Conservation (phyloP, 225 moss, liverwort and hornwort species). For the Antitrichia curtipendula region DNA sequence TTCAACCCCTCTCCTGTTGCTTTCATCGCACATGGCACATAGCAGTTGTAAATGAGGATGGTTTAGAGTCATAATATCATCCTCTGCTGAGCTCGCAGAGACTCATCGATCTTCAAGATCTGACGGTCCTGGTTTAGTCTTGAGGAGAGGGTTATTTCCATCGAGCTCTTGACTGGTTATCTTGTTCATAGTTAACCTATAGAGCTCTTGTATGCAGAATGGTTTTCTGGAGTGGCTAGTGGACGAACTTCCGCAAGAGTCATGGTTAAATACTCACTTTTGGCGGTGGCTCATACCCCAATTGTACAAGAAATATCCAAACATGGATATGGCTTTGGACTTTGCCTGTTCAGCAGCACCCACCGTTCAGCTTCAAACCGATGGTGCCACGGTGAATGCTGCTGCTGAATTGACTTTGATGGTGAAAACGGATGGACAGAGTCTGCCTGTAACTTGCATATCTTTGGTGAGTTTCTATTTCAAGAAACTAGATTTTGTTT, state of each 20-base stretch:
- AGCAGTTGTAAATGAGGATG: not conserved
- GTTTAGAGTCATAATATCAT: not conserved
- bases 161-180: not conserved
- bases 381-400: slow-evolving; percentile 54
- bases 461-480: slow-evolving; percentile 43
- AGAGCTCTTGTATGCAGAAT: slow-evolving; percentile 24
- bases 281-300: slow-evolving; percentile 92
- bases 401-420: slow-evolving; percentile 69
- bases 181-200: not conserved
- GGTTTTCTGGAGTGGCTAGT: slow-evolving; percentile 74
- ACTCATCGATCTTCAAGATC: not conserved
- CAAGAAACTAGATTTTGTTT: not conserved
- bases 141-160: not conserved
- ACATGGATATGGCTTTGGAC: slow-evolving; percentile 63
- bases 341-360: slow-evolving; percentile 72
- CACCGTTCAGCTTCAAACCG: slow-evolving; percentile 30
- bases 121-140: not conserved
- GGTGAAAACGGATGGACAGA: slow-evolving; percentile 32
- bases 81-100: not conserved
- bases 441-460: slow-evolving; percentile 74
- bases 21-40: not conserved
- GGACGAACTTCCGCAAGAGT: slow-evolving; percentile 65
- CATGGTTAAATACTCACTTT: slow-evolving; percentile 79
- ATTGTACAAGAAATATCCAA: slow-evolving; percentile 88
- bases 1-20: not conserved